Evolutionary conservation across 257 asterid species (phyloP), one percentile per base, ranked within the genome.

Genomic region (Lavandula angustifolia): DNA sequence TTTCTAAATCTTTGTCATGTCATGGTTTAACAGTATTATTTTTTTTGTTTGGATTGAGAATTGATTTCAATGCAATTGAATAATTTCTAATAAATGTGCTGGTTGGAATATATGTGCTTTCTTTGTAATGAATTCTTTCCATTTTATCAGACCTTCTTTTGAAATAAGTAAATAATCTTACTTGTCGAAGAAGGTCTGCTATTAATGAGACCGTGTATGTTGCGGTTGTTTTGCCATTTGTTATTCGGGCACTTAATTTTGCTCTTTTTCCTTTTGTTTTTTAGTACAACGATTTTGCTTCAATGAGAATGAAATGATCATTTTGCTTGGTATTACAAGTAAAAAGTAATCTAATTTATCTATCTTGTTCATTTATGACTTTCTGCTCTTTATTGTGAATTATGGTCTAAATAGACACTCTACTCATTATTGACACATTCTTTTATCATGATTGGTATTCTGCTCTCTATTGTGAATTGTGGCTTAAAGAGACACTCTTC

Each of bases 21-120:
- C 43, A 10, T 9, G 16, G 66, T 56, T 44, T 6, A 51, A 32
- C 34, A 13, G 37, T 54, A 43, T 12, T n/a, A n/a, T 56, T 38
- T 40, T 68, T 7, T 42, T 64, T 52, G 27, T 59, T 64, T 70
- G 14, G 52, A 14, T 58, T 41, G 53, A 11, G 1, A 27, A 49
- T 27, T 3, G 47, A 47, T 64, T 69, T 54, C 17, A 37, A n/a
- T 47, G 56, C 27, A 29, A 42, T 35, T 11, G 12, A 8, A 49
- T 51, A 56, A 29, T 37, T 46, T 59, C 49, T 62, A 56, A 60
- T 72, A 51, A 53, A 40, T 46, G 53, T 44, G 55, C 8, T 56
- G 59, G 41, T 54, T 42, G 75, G 65, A 72, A 67, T 70, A 69
- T 62, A 60, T 18, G 32, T 17, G 71, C 34, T 63, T 22, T 22